These are phyloP conservation scores for Rhodotorula sp. DNA, from an alignment of 1,284 basidiomycete species.

Conservation along the genomic window DNA sequence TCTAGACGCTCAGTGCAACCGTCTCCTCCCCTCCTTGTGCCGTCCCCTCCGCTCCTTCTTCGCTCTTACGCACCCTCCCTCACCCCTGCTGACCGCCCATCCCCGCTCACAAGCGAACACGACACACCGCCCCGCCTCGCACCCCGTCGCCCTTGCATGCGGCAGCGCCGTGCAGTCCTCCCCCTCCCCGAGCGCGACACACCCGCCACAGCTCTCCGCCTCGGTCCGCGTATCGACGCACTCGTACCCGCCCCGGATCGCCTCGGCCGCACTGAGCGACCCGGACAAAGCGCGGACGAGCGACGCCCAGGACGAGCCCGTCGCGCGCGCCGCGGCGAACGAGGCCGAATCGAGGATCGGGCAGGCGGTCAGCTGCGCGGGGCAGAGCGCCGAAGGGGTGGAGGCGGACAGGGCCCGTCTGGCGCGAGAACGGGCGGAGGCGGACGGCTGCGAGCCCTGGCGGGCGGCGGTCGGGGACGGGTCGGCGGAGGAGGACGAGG, in stretches of 20 bases:
- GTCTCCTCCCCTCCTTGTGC: not conserved
- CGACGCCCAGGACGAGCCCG: not conserved
- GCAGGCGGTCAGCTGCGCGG: too few species aligned
- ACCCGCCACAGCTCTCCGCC: constrained; percentile 16
- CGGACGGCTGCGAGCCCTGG: constrained; percentile 45
- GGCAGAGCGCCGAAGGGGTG: not conserved
- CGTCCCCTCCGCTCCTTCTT: not conserved
- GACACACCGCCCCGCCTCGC: constrained; percentile 6
- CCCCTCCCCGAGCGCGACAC: not conserved
- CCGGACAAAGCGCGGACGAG: not conserved
- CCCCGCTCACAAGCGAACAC: constrained; percentile 11
- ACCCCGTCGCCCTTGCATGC: not conserved
- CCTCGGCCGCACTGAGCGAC: not conserved
- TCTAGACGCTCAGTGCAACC: not conserved
- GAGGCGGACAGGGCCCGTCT: not conserved
- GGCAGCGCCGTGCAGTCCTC: not conserved
- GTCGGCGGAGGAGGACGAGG: constrained; percentile 50
- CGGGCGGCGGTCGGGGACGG: not conserved
- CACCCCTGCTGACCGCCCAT: not conserved
- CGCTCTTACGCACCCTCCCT: not conserved
- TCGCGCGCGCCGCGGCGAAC: not conserved
- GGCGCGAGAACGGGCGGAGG: constrained; percentile 47
- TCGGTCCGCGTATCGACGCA: not conserved
- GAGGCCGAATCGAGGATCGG: too few species aligned
- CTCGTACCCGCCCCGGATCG: not conserved